These are phyloP conservation scores for Globisporangium nunn DNA, from an alignment of 352 stramenopile genomes.

Conservation along the genomic window DNA sequence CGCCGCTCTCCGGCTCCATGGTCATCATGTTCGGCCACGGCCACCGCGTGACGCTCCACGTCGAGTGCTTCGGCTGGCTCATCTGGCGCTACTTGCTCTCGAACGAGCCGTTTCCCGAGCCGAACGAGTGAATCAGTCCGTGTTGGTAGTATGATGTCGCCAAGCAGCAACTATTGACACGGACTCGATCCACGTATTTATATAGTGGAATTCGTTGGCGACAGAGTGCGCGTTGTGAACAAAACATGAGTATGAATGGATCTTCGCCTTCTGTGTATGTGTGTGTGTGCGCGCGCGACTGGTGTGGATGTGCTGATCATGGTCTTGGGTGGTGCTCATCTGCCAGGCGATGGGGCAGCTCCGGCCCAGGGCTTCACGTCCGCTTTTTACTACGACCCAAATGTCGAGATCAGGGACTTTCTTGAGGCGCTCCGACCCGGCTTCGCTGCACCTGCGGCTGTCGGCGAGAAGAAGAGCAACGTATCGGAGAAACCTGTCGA, in stretches of 20 bases:
- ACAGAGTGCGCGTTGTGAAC: neutral
- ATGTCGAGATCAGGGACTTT: slow-evolving; percentile 12
- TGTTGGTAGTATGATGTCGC: no score
- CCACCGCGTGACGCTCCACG: slow-evolving; percentile 75
- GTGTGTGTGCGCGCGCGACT: neutral
- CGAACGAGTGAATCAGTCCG: slow-evolving; percentile 27
- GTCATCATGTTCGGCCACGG: slow-evolving; percentile 83
- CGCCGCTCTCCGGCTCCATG: slow-evolving; percentile 63
- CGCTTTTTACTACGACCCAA: slow-evolving; percentile 13
- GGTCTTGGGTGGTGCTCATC: neutral
- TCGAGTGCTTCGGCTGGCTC: slow-evolving; percentile 81
- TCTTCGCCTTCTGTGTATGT: neutral
- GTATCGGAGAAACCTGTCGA: neutral
- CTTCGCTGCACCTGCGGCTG: neutral
- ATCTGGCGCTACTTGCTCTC: slow-evolving; percentile 83
- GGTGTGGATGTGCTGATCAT: neutral
- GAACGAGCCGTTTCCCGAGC: slow-evolving; percentile 74
- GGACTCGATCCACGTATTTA: no score
- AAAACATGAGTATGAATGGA: neutral
- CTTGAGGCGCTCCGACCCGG: slow-evolving; percentile 6
- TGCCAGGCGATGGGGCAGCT: neutral
- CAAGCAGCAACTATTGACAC: no score
- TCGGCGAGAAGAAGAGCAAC: no score
- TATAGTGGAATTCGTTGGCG: no score
- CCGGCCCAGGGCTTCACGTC: slow-evolving; percentile 10